Evolutionary conservation across 257 asterid genomes (phyloP).

Genomic region (Forsythia viridissima): DNA sequence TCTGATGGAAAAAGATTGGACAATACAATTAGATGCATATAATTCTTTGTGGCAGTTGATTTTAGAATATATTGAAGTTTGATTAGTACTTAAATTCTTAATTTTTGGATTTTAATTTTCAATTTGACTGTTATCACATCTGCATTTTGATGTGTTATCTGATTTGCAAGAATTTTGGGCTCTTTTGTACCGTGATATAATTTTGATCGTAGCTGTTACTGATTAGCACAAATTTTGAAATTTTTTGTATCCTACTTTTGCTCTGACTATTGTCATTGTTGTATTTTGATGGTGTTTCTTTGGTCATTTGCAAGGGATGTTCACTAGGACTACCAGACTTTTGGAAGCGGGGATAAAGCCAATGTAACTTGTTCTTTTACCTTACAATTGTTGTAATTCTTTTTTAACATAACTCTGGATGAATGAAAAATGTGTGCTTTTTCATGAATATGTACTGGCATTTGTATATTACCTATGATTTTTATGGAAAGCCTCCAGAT

Average conservation of each 20-base stretch:
- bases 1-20: too few species aligned
- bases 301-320: too few species aligned
- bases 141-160: too few species aligned
- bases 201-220: too few species aligned
- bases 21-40: too few species aligned
- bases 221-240: too few species aligned
- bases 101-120: not conserved
- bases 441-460: slow-evolving; percentile 5
- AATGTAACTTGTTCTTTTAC: not conserved
- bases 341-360: too few species aligned
- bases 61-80: not conserved
- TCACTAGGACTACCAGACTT: too few species aligned
- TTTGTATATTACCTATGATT: slow-evolving; percentile 65
- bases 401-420: not conserved
- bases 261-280: not conserved
- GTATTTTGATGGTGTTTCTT: not conserved
- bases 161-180: too few species aligned
- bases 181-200: too few species aligned
- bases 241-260: not conserved
- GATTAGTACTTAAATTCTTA: not conserved
- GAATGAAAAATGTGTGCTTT: not conserved
- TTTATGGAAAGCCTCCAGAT: slow-evolving; percentile 96
- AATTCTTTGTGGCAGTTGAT: too few species aligned
- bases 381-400: not conserved
- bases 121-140: not conserved